Evolutionary conservation across 23 red algal genomes (phyloP), one percentile per base, ranked within the genome.

Genomic region (Gracilaria caudata): DNA sequence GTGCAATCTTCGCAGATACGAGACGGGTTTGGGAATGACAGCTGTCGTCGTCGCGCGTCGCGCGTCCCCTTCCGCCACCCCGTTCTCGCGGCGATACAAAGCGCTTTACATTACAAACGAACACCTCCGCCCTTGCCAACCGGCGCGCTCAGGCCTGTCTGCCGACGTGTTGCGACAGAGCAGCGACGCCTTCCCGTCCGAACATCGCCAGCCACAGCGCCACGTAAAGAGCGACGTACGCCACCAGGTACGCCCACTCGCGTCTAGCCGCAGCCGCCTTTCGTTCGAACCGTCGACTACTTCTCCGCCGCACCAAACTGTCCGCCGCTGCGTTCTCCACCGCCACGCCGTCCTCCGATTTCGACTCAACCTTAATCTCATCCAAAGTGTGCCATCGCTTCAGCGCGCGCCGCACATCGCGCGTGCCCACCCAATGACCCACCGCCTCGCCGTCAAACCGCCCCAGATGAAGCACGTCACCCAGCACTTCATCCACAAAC

Each of bases 401-500:
- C 3, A 64, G 26, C 26, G 61, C 61, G 2, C 21, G 9, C 2
- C 61, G 25, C 32, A 14, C 32, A 7, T 14, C 40, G 19, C 40
- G 9, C 40, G 19, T 17, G 21, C 70, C 70, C 6, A 2, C 70
- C 33, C 20, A 39, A 17, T n/a, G 20, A 12, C 39, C 70, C 39
- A 9, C 70, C 1, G 39, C 70, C 2, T 21, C 38, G 38, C 70
- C 70, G 70, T 29, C 39, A 21, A 21, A 49, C 3, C 70, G 40
- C 25, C 70, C 70, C 3, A 25, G 39, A 19, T 46, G 43, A 38
- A 80, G n/a, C 32, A 80, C 77, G 34, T 43, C 77, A 16, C 19
- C 82, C 21, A 86, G 46, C 68, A 47, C 61, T 2, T 86, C 82
- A 39, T 86, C 82, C 47, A 75, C 59, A 73, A 86, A 86, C 82